Percentiles rank a stretch among this genome's conserved stretches.
phyloP scores from a whole-genome alignment of 2,329 filamentous ascomycete species.

The Ophiostoma novo-ulmi region DNA sequence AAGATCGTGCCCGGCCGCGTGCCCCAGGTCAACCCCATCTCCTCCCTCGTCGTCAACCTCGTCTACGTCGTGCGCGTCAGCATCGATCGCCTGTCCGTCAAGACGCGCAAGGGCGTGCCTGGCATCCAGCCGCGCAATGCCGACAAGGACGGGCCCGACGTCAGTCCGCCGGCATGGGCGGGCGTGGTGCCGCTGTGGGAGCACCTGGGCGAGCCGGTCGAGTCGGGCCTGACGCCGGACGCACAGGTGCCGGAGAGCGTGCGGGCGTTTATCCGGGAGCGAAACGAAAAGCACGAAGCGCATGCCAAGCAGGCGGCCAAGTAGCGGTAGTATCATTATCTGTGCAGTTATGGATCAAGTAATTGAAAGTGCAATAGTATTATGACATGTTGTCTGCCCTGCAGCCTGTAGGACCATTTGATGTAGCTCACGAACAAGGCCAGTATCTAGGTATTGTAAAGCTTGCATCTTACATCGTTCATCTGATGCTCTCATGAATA shows the following conservation, averaged over 20 bases:
- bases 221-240: conserved; percentile 25
- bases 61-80: conserved; percentile 25
- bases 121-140: conserved; percentile 26
- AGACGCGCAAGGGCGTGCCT: conserved; percentile 23
- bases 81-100: conserved; percentile 26
- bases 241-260: conserved; percentile 20
- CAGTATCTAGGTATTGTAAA: too few relatives aligned
- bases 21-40: conserved; percentile 26
- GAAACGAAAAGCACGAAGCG: conserved; percentile 21
- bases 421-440: too few relatives aligned
- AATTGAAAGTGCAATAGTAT: too few relatives aligned
- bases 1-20: conserved; percentile 24
- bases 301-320: conserved; percentile 19
- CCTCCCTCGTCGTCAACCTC: conserved; percentile 24
- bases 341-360: too few relatives aligned
- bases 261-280: conserved; percentile 16
- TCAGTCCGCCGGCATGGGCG: conserved; percentile 22
- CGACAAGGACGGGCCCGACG: conserved; percentile 24
- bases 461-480: too few relatives aligned
- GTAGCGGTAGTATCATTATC: neutral
- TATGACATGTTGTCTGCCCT: neutral
- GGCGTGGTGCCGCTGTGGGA: conserved; percentile 27
- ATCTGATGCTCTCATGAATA: too few relatives aligned
- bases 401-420: too few relatives aligned
- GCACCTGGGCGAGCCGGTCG: conserved; percentile 26